Base-by-base conservation (phyloP, 495 filamentous ascomycete species). In the Tuber brumale region DNA sequence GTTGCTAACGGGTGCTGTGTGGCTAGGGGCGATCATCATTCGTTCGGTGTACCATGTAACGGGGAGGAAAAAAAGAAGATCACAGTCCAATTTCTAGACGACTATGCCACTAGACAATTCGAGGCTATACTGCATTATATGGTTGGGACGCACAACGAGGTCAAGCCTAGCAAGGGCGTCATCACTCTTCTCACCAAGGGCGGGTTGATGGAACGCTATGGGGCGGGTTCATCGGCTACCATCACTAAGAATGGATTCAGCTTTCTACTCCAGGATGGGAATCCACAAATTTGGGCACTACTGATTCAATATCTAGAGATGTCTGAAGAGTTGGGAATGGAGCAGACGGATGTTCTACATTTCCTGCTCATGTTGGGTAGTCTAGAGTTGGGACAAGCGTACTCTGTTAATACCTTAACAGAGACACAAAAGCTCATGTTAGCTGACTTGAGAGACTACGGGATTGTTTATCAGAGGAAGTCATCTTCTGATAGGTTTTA, bases 331-430 rank as follows among this genome's bases (percentile, higher is more conserved):
- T 88, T 94, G 66, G 87, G 88, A 35, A 92, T 97, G 89, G 93
- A 97, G 75, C 90, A 89, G 75, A 92, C 97, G 72, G 96, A 98
- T 80, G 92, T 98, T 80, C 91, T 99, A 48, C 93, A 92, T 31
- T 99, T 99, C 81, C 88, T 99, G 79, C 97, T 99, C 85, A 92
- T 97, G 84, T 90, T 99, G n/a, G 94, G 94, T 51, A 93, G 91
- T 75, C 88, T 98, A 69, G 94, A 97, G 82, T 91, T 98, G 10
- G 95, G 96, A 23, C 90, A 91, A 75, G 92, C 91, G 35, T 98
- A 99, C 86, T 90, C 91, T 80, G 95, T 92, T 75, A 86, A 88
- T 18, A 91, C 91, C 43, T 87, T 99, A 66, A 91, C 92, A 7
- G 87, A 90, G 35, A 91, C 91, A 3, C 94, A 97, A 81, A 86